Evolutionary conservation across 164 flowering plant genomes (phyloP).

Genomic region (Brasenia schreberi): DNA sequence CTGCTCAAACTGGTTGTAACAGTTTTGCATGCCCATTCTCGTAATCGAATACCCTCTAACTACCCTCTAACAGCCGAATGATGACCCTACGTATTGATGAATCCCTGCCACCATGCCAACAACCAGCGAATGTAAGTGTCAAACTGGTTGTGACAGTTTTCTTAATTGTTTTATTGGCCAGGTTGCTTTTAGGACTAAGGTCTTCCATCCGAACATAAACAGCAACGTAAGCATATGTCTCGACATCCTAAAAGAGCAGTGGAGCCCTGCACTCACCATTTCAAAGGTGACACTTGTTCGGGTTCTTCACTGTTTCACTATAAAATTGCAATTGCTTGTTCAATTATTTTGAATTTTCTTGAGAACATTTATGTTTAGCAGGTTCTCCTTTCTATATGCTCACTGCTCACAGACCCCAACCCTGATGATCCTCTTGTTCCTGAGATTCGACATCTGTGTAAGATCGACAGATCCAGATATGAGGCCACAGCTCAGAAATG

Average conservation of each 20-base stretch:
- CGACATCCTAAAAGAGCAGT: constrained; percentile 60
- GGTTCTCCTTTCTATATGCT: constrained; percentile 18
- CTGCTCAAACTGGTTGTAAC: too few species aligned
- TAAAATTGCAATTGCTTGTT: not conserved
- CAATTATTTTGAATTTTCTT: not conserved
- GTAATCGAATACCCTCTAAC: too few species aligned
- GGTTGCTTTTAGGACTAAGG: constrained; percentile 44
- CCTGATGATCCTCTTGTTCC: constrained; percentile 62
- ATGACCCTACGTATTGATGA: not conserved
- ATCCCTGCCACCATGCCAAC: not conserved
- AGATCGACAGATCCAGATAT: constrained; percentile 36
- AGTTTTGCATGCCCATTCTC: too few species aligned
- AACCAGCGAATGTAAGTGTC: too few species aligned
- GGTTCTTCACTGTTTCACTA: not conserved
- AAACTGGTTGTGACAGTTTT: too few species aligned
- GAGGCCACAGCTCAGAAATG: constrained; percentile 50
- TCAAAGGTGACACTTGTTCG: constrained; percentile 27
- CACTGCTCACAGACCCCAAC: constrained; percentile 1
- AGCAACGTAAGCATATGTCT: constrained; percentile 55
- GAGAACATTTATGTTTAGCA: constrained; percentile 10
- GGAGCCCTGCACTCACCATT: constrained; percentile 65
- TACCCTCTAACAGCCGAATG: too few species aligned
- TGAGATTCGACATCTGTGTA: constrained; percentile 60
- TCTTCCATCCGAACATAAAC: constrained; percentile 20
- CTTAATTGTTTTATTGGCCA: constrained; percentile 2